Conservation (phyloP, 805 yeast species). For the Spathaspora boniae region DNA sequence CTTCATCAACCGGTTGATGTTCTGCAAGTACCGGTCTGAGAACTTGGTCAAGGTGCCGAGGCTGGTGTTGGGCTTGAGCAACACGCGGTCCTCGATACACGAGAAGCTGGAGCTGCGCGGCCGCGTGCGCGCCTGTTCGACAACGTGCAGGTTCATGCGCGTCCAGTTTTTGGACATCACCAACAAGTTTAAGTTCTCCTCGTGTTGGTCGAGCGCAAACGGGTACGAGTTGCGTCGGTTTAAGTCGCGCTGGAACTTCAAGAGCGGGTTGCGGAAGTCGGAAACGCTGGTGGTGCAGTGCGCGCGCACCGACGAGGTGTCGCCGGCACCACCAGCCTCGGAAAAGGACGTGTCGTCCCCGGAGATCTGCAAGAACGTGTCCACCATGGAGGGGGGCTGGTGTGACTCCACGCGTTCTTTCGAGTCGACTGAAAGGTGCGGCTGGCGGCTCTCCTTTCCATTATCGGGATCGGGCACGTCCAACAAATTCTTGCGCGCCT, state of each 20-base stretch:
- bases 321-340: constrained; percentile 4
- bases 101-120: constrained; percentile 25
- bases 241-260: constrained; percentile 8
- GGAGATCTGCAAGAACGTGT: constrained; percentile 18
- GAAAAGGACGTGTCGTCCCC: constrained; percentile 6
- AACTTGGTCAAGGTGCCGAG: constrained; percentile 16
- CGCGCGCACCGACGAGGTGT: neutral
- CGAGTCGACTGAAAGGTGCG: too few relatives aligned
- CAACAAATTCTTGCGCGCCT: constrained; percentile 15
- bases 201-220: constrained; percentile 9
- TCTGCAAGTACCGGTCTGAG: constrained; percentile 15
- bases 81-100: constrained; percentile 14
- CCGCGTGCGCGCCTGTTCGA: constrained; percentile 3
- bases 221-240: constrained; percentile 37
- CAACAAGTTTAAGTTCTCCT: constrained; percentile 15
- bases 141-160: neutral
- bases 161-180: constrained; percentile 9
- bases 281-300: neutral
- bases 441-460: too few relatives aligned
- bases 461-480: neutral
- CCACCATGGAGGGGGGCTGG: constrained; percentile 13
- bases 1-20: constrained; percentile 16
- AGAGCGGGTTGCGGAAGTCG: constrained; percentile 8
- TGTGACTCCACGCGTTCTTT: too few relatives aligned
- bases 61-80: constrained; percentile 4